Percentiles rank a stretch among this genome's conserved stretches.
Evolutionary conservation across 495 filamentous ascomycete species (phyloP).

Genomic region (Hypoxylon rickii): DNA sequence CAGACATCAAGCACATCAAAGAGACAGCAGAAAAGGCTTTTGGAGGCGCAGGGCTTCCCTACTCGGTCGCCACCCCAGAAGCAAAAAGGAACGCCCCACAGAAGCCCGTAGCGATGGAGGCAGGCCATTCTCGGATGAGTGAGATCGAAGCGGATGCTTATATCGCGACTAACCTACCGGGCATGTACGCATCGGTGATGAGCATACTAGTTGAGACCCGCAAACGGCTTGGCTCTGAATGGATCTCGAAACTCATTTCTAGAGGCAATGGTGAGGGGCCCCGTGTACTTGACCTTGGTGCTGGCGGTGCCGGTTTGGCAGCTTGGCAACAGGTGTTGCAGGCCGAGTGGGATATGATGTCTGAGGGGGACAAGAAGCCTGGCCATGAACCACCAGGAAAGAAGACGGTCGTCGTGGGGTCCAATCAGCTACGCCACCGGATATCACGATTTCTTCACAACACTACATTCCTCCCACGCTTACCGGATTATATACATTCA

Average conservation of each 20-base stretch:
- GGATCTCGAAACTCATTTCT: constrained; percentile 70
- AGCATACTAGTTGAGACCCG: constrained; percentile 81
- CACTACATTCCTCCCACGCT: constrained; percentile 87
- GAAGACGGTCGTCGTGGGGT: constrained; percentile 56
- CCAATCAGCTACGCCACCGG: constrained; percentile 67
- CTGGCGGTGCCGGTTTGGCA: constrained; percentile 78
- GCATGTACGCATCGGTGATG: constrained; percentile 73
- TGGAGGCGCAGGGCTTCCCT: constrained; percentile 74
- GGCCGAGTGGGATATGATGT: constrained; percentile 75
- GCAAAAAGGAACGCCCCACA: constrained; percentile 57
- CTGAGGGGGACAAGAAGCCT: constrained; percentile 50
- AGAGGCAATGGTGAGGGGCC: constrained; percentile 69
- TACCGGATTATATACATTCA: constrained; percentile 86
- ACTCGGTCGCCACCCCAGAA: constrained; percentile 58
- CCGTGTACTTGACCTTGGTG: constrained; percentile 81
- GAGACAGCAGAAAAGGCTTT: constrained; percentile 70
- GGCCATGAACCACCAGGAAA: constrained; percentile 48
- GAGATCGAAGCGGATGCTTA: constrained; percentile 89
- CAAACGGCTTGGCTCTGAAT: constrained; percentile 78
- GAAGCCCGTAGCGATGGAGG: constrained; percentile 69
- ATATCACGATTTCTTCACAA: constrained; percentile 78
- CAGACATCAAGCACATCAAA: constrained; percentile 71
- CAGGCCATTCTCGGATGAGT: constrained; percentile 71
- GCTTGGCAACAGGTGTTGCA: constrained; percentile 84
- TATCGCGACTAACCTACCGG: constrained; percentile 77